Base-by-base conservation (phyloP, 176 grass and related monocot genomes). In the Calamus simplicifolius region DNA sequence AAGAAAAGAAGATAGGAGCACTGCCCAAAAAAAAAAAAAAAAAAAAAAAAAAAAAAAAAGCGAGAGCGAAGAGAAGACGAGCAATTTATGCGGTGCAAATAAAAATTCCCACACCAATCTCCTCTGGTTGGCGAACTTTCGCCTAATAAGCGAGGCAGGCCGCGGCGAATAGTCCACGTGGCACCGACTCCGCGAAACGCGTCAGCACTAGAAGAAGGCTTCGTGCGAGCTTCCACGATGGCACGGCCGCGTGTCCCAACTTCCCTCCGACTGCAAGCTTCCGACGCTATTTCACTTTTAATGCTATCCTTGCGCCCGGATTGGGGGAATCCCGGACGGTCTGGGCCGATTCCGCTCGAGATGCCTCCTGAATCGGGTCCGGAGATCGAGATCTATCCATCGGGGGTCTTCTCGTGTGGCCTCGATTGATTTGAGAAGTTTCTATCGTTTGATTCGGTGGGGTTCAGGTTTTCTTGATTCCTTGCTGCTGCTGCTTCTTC, bases 381-480 rank as follows among this genome's bases (percentile, higher is more conserved):
- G 15, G 16, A 49, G 19, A 8, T 19, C 23, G 75, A 61, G 75
- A 79, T 85, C 68, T 62, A 12, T 17, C 56, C 17, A 43, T 68
- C 14, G 4, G 57, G 6, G 27, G 4, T 29, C 25, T 18, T 38
- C 5, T 6, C 26, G 64, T 8, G 48, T 38, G 65, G 65, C 73
- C 70, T 65, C 1, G 52, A 0, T 19, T 19, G 21, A 51, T 48
- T 79, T 52, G 61, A 52, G 38, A 62, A 16, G 48, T 67, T 50
- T 28, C 27, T 28, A 51, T 56, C 3, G 25, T 1, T 35, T 35
- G 31, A 35, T 35, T 35, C 28, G 3, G 72, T 80, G 72, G 85
- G 73, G 59, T 63, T 84, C 73, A 69, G 75, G 27, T 80, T 80
- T 66, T 80, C 85, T 55, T 82, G 31, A 35, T 8, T 35, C 31